Conservation (phyloP, 768 basidiomycete genomes). For the Xerocomellus amylosporus region DNA sequence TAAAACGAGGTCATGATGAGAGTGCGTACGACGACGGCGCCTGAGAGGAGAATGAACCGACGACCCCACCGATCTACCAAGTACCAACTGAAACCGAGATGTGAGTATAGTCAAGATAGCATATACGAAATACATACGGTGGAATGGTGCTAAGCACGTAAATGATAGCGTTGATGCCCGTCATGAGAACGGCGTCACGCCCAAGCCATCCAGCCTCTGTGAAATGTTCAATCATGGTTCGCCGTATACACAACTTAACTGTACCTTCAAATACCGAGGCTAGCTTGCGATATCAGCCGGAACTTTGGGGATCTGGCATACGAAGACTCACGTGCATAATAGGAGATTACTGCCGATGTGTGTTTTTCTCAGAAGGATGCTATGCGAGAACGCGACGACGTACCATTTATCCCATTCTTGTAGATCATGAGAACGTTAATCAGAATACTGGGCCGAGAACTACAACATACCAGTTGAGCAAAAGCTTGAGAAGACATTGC, state of each 20-base stretch:
- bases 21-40: slow-evolving; percentile 68
- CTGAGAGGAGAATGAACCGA: slow-evolving; percentile 80
- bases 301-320: neutral
- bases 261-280: slow-evolving; percentile 90
- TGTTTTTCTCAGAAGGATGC: slow-evolving; percentile 5
- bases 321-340: slow-evolving; percentile 77
- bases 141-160: slow-evolving; percentile 79
- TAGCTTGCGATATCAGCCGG: slow-evolving; percentile 29
- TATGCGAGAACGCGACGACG: slow-evolving; percentile 15
- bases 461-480: slow-evolving; percentile 76
- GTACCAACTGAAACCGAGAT: slow-evolving; percentile 66
- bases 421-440: slow-evolving; percentile 1
- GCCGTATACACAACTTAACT: slow-evolving; percentile 1
- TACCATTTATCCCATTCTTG: slow-evolving; percentile 94
- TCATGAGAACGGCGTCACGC: slow-evolving; percentile 91
- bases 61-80: slow-evolving; percentile 91
- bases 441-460: neutral
- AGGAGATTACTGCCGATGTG: slow-evolving; percentile 73
- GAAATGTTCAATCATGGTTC: slow-evolving; percentile 9
- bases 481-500: slow-evolving; percentile 97
- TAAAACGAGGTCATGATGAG: neutral
- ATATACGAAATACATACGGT: slow-evolving; percentile 52
- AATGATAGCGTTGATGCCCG: slow-evolving; percentile 86
- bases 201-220: slow-evolving; percentile 95
- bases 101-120: slow-evolving; percentile 6